Evolutionary conservation across 305 asterid genomes (phyloP), one percentile per base, ranked within the genome.

Genomic region (Fraxinus ornus): DNA sequence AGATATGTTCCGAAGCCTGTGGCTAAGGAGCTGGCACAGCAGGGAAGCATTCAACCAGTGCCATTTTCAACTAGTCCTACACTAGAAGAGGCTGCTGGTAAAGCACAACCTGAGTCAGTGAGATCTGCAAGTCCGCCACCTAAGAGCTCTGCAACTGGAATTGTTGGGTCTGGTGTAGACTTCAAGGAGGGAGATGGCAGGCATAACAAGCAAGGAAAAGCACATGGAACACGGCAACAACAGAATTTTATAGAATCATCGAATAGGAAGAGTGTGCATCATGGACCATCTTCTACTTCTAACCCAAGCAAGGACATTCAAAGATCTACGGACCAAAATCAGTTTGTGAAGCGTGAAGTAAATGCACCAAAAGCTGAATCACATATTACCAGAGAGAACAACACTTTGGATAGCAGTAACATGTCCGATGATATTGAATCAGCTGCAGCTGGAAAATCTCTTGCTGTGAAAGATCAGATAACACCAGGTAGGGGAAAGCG

Each of bases 1-100:
- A 92, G 97, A 84, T 95, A 93, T 84, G 92, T 97, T 68, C 98
- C 99, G 3, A 97, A 97, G 87, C 97, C 98, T 10, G 97, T 93
- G 60, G 98, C 98, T 4, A 91, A 91, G 86, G 98, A 97, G 87
- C 89, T 94, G 81, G 97, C 99, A 79, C 98, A 94, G 87, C 98
- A 92, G 84, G 94, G 86, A 82, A 88, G 85, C 41, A 7, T 84
- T 80, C 90, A 87, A 73, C 86, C 89, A 35, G 64, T 60, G 79
- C 47, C 88, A 37, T 83, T 89, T 83, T 84, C 91, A n/a, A 68
- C 77, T 79, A 82, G 81, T 81, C 78, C 89, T 22, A 78, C 85
- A 81, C 75, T 89, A 57, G 90, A 88, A 57, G 95, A 86, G 82
- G 87, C 80, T 81, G 60, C 83, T 83, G 88, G 81, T 78, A 85